Percentiles rank a stretch among this genome's conserved stretches.
These are phyloP conservation scores for Phytopythium ostracodes DNA, from an alignment of 352 stramenopile species.

Conservation along the genomic window DNA sequence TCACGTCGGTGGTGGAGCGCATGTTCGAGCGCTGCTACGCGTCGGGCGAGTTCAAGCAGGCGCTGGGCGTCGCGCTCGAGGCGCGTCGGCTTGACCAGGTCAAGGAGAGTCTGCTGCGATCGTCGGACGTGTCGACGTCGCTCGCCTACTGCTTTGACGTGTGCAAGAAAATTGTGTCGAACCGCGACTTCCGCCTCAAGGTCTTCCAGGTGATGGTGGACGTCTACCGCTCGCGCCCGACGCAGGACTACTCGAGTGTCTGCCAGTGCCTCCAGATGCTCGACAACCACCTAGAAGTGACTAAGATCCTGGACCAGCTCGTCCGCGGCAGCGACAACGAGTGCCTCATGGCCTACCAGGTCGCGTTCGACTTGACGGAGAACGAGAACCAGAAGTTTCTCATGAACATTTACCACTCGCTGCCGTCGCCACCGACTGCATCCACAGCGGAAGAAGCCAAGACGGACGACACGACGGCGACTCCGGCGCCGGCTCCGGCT, in stretches of 20 bases:
- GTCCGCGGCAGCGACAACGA: slow-evolving; percentile 67
- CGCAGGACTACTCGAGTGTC: slow-evolving; percentile 68
- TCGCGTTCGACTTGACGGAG: slow-evolving; percentile 98
- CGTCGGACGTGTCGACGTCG: slow-evolving; percentile 60
- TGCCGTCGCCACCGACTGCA: slow-evolving; percentile 55
- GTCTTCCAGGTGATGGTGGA: slow-evolving; percentile 92
- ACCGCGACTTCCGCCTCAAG: slow-evolving; percentile 93
- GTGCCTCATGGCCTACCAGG: slow-evolving; percentile 94
- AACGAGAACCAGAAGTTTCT: slow-evolving; percentile 98
- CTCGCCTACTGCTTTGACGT: slow-evolving; percentile 94
- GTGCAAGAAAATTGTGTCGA: slow-evolving; percentile 90
- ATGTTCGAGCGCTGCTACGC: slow-evolving; percentile 98
- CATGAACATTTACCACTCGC: slow-evolving; percentile 82
- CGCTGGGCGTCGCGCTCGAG: slow-evolving; percentile 97
- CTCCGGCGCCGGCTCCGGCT: slow-evolving; percentile 11
- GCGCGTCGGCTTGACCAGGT: slow-evolving; percentile 91
- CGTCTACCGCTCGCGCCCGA: slow-evolving; percentile 60
- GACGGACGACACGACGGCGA: slow-evolving; percentile 22
- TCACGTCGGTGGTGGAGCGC: slow-evolving; percentile 94
- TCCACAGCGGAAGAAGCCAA: slow-evolving; percentile 35
- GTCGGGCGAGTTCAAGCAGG: slow-evolving; percentile 93
- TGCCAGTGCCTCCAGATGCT: slow-evolving; percentile 90
- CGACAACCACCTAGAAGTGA: slow-evolving; percentile 77
- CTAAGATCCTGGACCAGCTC: slow-evolving; percentile 86
- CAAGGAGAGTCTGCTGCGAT: slow-evolving; percentile 86